These are phyloP conservation scores for Aspergillus phoenicis DNA, from an alignment of 2,329 filamentous ascomycete genomes.

Conservation along the genomic window DNA sequence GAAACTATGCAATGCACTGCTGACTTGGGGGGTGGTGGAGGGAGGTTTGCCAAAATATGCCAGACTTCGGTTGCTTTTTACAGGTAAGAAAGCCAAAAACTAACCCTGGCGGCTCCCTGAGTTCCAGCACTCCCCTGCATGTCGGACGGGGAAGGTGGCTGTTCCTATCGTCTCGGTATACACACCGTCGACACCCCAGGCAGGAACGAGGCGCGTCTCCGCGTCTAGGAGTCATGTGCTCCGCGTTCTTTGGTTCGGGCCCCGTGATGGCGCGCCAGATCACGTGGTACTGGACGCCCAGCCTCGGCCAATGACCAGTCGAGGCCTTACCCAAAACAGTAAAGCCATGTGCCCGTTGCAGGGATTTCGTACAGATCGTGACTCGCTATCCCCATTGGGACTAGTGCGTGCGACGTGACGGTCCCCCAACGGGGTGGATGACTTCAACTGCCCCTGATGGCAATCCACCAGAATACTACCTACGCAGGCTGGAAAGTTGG, in stretches of 20 bases:
- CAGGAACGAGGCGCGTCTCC: conserved; percentile 19
- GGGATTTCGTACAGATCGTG: conserved; percentile 13
- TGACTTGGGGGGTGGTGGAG: not conserved
- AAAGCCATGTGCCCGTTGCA: conserved; percentile 20
- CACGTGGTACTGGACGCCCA: conserved; percentile 15
- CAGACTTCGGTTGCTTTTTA: not conserved
- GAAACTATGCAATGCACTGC: conserved; percentile 20
- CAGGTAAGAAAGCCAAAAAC: too few relatives aligned
- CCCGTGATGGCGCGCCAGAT: conserved; percentile 25
- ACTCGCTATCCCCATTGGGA: conserved; percentile 1
- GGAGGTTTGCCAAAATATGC: conserved; percentile 1
- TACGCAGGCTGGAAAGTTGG: too few relatives aligned
- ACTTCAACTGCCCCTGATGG: not conserved
- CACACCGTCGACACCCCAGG: conserved; percentile 6
- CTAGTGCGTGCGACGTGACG: not conserved
- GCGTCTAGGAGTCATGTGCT: conserved; percentile 21
- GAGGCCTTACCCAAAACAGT: conserved; percentile 12
- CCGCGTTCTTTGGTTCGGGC: conserved; percentile 25
- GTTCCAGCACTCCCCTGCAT: not conserved
- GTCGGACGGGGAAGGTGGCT: not conserved
- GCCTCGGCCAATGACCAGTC: conserved; percentile 10
- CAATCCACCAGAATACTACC: too few relatives aligned
- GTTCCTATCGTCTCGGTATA: not conserved
- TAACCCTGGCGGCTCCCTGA: not conserved
- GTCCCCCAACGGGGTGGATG: not conserved